phyloP scores from a whole-genome alignment of 1,284 basidiomycete genomes.

The Spongispora temasekensis region DNA sequence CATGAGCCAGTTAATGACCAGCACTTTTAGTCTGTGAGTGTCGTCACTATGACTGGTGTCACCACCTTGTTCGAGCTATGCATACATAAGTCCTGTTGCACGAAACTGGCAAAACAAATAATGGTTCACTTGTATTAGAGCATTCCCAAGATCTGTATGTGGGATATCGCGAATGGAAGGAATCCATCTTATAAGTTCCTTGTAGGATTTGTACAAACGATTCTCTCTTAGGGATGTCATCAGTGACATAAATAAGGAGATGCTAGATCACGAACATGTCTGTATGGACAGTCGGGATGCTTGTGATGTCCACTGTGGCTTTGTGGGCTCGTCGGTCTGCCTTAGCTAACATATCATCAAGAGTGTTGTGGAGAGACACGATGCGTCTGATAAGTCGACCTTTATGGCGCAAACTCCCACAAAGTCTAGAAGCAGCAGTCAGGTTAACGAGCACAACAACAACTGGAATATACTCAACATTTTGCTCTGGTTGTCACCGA shows the following conservation, averaged over 20 bases:
- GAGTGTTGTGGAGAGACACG: neutral
- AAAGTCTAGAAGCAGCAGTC: neutral
- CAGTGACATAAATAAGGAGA: neutral
- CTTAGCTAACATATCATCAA: slow-evolving; percentile 1
- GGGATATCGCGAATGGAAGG: neutral
- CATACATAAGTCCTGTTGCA: neutral
- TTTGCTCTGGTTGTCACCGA: neutral
- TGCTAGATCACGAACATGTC: neutral
- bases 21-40: neutral
- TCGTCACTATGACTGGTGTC: neutral
- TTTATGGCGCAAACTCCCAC: neutral
- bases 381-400: slow-evolving; percentile 1
- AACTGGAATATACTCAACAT: neutral
- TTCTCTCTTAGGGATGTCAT: neutral
- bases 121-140: neutral
- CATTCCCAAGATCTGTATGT: neutral
- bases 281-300: neutral
- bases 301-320: neutral
- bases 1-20: slow-evolving; percentile 1
- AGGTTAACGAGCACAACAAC: neutral
- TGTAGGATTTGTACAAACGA: neutral
- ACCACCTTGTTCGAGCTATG: neutral
- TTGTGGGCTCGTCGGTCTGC: neutral
- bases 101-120: neutral
- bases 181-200: neutral